Conservation (phyloP, 306 rosid genomes). For the Psophocarpus tetragonolobus region DNA sequence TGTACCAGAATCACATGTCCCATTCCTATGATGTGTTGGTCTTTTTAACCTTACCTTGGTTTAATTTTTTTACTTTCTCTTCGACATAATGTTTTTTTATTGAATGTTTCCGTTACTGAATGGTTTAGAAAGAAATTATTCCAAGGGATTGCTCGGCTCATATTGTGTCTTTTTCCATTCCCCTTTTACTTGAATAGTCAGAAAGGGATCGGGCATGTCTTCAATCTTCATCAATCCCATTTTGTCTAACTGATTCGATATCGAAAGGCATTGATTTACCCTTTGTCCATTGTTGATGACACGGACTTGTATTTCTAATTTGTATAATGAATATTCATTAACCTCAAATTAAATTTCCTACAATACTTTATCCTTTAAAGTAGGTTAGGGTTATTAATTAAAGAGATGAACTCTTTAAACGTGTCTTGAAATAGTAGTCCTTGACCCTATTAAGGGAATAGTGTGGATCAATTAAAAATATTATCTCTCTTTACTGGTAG, state of each 20-base stretch:
- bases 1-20: constrained; percentile 45
- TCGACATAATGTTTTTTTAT: not conserved
- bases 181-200: not conserved
- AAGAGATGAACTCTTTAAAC: too few relatives aligned
- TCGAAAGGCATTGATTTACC: not conserved
- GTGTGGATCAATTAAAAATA: too few relatives aligned
- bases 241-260: not conserved
- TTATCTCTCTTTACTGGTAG: not conserved
- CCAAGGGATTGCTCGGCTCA: not conserved
- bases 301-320: not conserved
- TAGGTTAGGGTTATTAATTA: too few relatives aligned
- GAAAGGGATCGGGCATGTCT: constrained; percentile 20
- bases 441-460: too few relatives aligned
- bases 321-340: not conserved
- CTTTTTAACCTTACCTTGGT: not conserved
- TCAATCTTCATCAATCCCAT: constrained; percentile 23
- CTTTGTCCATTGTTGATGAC: not conserved
- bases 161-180: not conserved
- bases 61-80: not conserved
- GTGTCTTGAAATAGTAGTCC: too few relatives aligned
- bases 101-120: not conserved
- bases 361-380: too few relatives aligned
- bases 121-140: constrained; percentile 18
- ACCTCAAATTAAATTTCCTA: not conserved
- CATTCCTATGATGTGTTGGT: not conserved